Evolutionary conservation across 2,329 filamentous ascomycete genomes (phyloP).

Genomic region (Aureobasidium mangrovei): DNA sequence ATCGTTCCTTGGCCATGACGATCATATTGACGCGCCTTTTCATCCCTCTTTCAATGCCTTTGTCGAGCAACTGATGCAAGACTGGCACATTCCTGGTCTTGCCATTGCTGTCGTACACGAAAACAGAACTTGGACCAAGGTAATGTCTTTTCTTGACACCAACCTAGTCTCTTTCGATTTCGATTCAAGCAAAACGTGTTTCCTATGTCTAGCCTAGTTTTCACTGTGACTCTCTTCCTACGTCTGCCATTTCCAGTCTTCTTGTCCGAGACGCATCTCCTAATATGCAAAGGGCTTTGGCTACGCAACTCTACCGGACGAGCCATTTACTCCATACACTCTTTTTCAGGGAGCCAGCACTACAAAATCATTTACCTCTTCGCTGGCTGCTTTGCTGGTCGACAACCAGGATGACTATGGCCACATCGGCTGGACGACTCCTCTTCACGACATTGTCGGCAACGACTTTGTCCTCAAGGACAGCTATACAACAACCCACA

Average conservation of each 20-base stretch:
- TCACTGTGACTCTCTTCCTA: not conserved
- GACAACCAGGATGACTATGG: conserved; percentile 22
- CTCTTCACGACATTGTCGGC: conserved; percentile 28
- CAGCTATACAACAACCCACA: conserved; percentile 22
- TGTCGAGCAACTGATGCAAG: conserved; percentile 15
- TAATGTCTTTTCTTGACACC: not conserved
- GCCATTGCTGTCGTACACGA: conserved; percentile 17
- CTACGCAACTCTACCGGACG: conserved; percentile 16
- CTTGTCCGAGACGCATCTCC: not conserved
- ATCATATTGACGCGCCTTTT: not conserved
- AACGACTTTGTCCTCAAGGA: conserved; percentile 29
- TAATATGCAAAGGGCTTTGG: conserved; percentile 18
- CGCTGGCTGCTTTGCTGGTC: conserved; percentile 21
- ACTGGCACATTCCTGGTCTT: conserved; percentile 19
- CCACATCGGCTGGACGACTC: conserved; percentile 29
- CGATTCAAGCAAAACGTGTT: not conserved
- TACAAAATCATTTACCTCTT: conserved; percentile 26
- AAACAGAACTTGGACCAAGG: conserved; percentile 18
- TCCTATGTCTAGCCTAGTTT: not conserved
- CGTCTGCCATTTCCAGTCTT: not conserved
- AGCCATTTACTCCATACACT: conserved; percentile 21
- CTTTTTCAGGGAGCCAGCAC: conserved; percentile 24
- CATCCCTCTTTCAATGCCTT: conserved; percentile 15
- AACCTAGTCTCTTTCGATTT: not conserved
- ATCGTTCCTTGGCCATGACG: not conserved